Evolutionary conservation across 2,329 filamentous ascomycete genomes (phyloP), one percentile per base, ranked within the genome.

Genomic region (Talaromyces sp.): DNA sequence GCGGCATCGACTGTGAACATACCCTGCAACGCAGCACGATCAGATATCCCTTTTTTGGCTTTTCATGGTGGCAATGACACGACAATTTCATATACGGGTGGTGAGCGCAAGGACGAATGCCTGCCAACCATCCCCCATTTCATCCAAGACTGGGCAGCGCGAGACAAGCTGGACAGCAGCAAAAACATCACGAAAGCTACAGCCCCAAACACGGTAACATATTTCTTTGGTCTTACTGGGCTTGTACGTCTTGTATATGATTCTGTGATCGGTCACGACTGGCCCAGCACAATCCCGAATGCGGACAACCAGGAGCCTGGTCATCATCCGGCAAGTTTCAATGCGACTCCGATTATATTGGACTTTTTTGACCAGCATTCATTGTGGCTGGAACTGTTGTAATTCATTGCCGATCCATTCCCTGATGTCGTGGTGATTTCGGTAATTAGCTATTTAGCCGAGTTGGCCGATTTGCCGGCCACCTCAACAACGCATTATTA

Each of bases 1-100:
- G 11, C 61, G 38, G 41, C 64, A 0, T 41, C 21, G 7, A 61
- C 54, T 63, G 51, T 65, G 65, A 5, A 67, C 60, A 50, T 62
- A 63, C 41, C 56, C 3, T 75, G 72, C 59, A 72, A 66, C 17
- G 68, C 62, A 59, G 65, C 66, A 35, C 69, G 65, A 26, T 65
- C 55, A 29, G 62, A 58, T 8, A 71, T 75, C 31, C 79, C 76
- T 0, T 69, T 80, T 24, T 65, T 81, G 53, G 78, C 80, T 55
- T 73, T 76, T 12, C 79, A 82, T 62, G 79, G 79, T 29, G 67
- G 68, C 38, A 65, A 66, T 17, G 79, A 81, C 61, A 64, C 63
- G 3, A 74, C 72, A 0, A 80, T 80, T 31, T 64, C 69, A 0
- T 81, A 80, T 59, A 31, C 53, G 0, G 78, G 77, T 21, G 74